Conservation (phyloP, 805 yeast genomes). For the Candida patagonica region DNA sequence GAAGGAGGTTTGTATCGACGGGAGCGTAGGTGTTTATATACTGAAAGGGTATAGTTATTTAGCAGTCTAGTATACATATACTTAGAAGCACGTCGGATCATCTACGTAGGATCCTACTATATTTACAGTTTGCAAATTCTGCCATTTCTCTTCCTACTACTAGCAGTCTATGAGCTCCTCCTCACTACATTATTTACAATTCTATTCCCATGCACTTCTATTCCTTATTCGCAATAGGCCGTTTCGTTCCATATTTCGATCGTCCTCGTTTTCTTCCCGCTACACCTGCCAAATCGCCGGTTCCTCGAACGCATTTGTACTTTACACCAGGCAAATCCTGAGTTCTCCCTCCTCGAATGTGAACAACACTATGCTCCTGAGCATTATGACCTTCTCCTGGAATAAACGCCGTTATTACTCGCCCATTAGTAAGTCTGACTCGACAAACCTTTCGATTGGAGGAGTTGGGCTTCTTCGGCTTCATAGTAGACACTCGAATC, state of each 20-base stretch:
- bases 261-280: slow-evolving; percentile 86
- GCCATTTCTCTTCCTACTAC: too few species aligned
- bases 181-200: slow-evolving; percentile 1
- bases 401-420: slow-evolving; percentile 80
- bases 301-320: slow-evolving; percentile 89
- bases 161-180: not conserved
- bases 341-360: slow-evolving; percentile 96
- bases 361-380: slow-evolving; percentile 94
- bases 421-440: slow-evolving; percentile 86
- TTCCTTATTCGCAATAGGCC: slow-evolving; percentile 24
- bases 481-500: slow-evolving; percentile 83
- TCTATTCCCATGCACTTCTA: not conserved
- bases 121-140: too few species aligned
- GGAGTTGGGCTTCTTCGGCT: slow-evolving; percentile 97
- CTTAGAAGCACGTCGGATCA: too few species aligned
- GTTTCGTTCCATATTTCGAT: slow-evolving; percentile 87
- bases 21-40: slow-evolving; percentile 5
- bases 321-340: slow-evolving; percentile 98
- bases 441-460: slow-evolving; percentile 96
- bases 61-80: not conserved
- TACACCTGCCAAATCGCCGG: slow-evolving; percentile 87
- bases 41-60: not conserved
- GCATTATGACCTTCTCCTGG: slow-evolving; percentile 98
- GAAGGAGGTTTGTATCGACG: slow-evolving; percentile 47
- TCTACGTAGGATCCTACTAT: too few species aligned